Base-by-base conservation (phyloP, 768 basidiomycete genomes). In the Lactarius vividus region DNA sequence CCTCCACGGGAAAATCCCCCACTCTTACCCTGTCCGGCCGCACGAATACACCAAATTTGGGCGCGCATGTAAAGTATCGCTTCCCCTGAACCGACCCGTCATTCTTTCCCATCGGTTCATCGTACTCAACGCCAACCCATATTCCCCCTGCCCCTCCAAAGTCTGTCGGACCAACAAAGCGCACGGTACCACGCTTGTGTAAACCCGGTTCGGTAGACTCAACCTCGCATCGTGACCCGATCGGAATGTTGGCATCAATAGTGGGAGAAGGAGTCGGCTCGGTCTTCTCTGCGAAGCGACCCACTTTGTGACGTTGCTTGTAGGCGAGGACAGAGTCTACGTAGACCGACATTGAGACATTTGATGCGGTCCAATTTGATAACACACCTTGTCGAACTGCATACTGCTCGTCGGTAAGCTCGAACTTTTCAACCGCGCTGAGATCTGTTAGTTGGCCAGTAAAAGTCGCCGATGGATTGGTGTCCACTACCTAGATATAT, bases 91-190 rank as follows among this genome's bases (percentile, higher is more conserved):
- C 89, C 0, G 95, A 96, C 69, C 96, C 96, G 75, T 98, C 91
- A 68, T 96, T 95, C 79, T 96, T 98, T 13, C 96, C 96, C 28
- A 93, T 82, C 3, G 96, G 96, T 72, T 98, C 96, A 73, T 98
- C 96, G 73, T 95, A 92, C 74, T 96, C 93, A 23, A 98, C 81
- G 0, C 96, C 96, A 1, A 98, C 84, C 96, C 96, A 98, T 0
- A 85, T 76, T 0, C 88, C 85, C 4, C 76, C 73, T 16, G 80
- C 84, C 65, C 82, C 84, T 11, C 85, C 85, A 73, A 98, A 97
- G 63, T 82, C 81, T 0, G 95, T 93, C 42, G 79, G 75, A 0
- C 96, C 96, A 31, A 94, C 87, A 71, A 88, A 98, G n/a, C 88
- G 82, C 49, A 98, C 88, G 0, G 86, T 87, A 0, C 96, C 96